These are phyloP conservation scores for Mycena alexandri DNA, from an alignment of 768 basidiomycete species.

Conservation along the genomic window DNA sequence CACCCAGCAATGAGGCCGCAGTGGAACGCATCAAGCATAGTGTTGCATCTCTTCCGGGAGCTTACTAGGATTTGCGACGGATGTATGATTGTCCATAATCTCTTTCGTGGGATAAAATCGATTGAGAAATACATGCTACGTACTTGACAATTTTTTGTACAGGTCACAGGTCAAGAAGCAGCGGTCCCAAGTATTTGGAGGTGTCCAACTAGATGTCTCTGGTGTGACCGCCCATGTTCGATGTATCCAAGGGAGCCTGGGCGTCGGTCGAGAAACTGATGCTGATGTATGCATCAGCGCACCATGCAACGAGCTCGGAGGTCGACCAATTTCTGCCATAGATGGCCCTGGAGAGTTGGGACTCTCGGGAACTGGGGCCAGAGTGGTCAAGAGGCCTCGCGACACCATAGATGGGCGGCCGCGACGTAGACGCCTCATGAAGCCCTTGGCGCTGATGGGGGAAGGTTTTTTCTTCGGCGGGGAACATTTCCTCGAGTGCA, in stretches of 20 bases:
- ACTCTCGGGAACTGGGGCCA: slow-evolving; percentile 23
- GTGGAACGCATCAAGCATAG: slow-evolving; percentile 47
- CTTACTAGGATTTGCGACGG: slow-evolving; percentile 2
- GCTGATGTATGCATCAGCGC: background rate
- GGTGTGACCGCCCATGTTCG: background rate
- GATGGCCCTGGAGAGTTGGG: slow-evolving; percentile 1
- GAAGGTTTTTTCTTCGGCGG: background rate
- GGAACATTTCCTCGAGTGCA: background rate
- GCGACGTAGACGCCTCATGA: slow-evolving; percentile 26
- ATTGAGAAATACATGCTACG: no score
- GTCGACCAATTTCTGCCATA: slow-evolving; percentile 19
- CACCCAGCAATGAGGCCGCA: slow-evolving; percentile 19
- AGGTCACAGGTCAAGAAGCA: no score
- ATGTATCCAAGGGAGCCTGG: slow-evolving; percentile 30
- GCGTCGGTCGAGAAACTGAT: slow-evolving; percentile 1
- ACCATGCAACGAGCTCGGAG: slow-evolving; percentile 20
- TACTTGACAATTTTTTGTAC: no score
- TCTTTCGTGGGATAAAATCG: no score
- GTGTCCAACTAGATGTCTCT: no score
- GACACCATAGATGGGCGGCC: slow-evolving; percentile 25
- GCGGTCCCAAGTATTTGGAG: no score
- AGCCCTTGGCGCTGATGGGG: slow-evolving; percentile 27
- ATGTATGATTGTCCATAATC: no score
- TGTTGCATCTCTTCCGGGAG: slow-evolving; percentile 47
- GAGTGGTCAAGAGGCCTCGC: slow-evolving; percentile 31